phyloP scores from a whole-genome alignment of 1,284 basidiomycete genomes.

The Bondarzewia mesenterica region DNA sequence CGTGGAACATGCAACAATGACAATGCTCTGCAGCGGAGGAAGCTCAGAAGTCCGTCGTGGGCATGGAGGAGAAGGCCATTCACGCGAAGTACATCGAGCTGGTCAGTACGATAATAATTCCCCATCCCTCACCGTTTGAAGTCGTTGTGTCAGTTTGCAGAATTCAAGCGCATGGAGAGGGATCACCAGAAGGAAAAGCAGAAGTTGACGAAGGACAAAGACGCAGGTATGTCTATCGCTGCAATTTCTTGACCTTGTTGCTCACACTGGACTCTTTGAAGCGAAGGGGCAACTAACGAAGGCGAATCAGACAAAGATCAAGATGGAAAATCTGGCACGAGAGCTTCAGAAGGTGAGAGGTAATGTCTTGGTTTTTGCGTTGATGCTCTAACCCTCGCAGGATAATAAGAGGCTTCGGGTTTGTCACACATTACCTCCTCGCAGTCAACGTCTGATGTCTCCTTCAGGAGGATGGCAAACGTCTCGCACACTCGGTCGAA shows the following conservation, averaged over 20 bases:
- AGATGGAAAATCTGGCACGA: conserved; percentile 78
- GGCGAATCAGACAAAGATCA: conserved; percentile 78
- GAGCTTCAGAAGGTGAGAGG: conserved; percentile 70
- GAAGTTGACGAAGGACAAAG: conserved; percentile 80
- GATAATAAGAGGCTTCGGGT: conserved; percentile 81
- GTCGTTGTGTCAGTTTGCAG: conserved; percentile 56
- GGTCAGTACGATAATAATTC: conserved; percentile 30
- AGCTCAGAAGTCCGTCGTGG: conserved; percentile 73
- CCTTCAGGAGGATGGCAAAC: conserved; percentile 71
- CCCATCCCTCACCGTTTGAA: not conserved
- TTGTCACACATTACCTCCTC: conserved; percentile 20
- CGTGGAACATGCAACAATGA: conserved; percentile 1
- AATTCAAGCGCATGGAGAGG: conserved; percentile 72
- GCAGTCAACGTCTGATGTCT: conserved; percentile 11
- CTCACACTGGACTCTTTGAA: conserved; percentile 21
- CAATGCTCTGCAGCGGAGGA: conserved; percentile 57
- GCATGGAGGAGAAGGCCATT: conserved; percentile 68
- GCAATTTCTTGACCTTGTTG: conserved; percentile 10
- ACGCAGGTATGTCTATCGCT: conserved; percentile 49
- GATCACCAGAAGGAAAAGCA: conserved; percentile 85
- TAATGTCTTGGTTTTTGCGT: conserved; percentile 1
- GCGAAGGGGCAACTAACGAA: conserved; percentile 78
- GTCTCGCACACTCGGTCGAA: conserved; percentile 66
- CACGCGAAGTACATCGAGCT: conserved; percentile 80
- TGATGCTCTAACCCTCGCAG: conserved; percentile 28